Evolutionary conservation across 192 early-diverging fungal genomes (phyloP).

Genomic region (Backusella tuberculispora): DNA sequence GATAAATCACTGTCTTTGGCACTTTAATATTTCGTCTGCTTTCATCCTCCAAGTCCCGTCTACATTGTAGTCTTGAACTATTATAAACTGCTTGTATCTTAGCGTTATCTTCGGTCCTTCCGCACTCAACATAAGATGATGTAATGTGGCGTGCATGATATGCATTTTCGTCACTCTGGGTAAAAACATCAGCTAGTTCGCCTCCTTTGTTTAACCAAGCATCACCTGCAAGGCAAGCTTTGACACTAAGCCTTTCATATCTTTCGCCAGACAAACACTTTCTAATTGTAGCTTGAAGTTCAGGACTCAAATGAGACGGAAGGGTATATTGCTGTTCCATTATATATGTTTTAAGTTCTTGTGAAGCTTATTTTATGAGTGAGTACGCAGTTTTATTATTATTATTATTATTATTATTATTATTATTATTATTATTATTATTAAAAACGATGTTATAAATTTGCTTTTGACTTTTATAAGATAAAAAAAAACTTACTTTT

Average conservation of each 20-base stretch:
- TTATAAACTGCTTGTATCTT: background rate
- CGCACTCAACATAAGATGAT: background rate
- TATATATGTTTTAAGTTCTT: conserved; percentile 52
- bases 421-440: background rate
- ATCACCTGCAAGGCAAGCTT: conserved; percentile 40
- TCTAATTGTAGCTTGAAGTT: conserved; percentile 41
- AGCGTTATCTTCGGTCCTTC: background rate
- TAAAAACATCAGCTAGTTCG: conserved; percentile 23
- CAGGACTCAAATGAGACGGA: conserved; percentile 41
- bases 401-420: background rate
- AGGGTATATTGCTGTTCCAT: conserved; percentile 43
- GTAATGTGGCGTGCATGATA: background rate
- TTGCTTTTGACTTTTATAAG: background rate
- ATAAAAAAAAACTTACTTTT: conserved; percentile 25
- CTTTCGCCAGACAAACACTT: conserved; percentile 47
- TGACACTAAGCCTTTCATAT: conserved; percentile 38
- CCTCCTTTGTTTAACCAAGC: conserved; percentile 45
- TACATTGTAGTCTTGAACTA: background rate
- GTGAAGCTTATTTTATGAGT: conserved; percentile 27
- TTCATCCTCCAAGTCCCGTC: conserved; percentile 37
- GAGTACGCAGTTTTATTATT: background rate
- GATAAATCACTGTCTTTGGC: conserved; percentile 34
- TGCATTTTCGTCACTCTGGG: background rate
- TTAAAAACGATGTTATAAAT: too few relatives aligned
- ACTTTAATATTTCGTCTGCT: conserved; percentile 12